phyloP scores from a whole-genome alignment of 2,329 filamentous ascomycete species.

The Sclerotinia trifoliorum region DNA sequence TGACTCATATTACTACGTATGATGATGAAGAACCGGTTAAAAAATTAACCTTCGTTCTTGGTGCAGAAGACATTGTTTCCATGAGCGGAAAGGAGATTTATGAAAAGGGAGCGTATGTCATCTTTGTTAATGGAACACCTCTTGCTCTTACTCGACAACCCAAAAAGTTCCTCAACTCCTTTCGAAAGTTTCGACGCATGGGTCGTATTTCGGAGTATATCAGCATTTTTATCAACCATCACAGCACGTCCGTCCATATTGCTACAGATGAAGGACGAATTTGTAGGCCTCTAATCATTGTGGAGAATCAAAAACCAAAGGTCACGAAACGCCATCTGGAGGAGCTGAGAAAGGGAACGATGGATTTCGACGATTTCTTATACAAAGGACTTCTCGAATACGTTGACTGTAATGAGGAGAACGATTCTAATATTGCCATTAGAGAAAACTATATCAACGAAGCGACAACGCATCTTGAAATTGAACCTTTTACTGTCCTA shows the following conservation, averaged over 20 bases:
- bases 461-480: constrained; percentile 90
- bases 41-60: constrained; percentile 81
- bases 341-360: constrained; percentile 76
- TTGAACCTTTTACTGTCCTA: constrained; percentile 95
- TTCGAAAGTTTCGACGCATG: constrained; percentile 82
- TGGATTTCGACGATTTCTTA: constrained; percentile 92
- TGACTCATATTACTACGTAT: constrained; percentile 98
- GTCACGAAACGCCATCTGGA: constrained; percentile 77
- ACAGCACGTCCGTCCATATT: constrained; percentile 88
- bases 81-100: constrained; percentile 87
- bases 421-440: constrained; percentile 89
- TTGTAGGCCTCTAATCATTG: constrained; percentile 92
- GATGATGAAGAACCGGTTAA: constrained; percentile 89
- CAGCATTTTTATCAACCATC: constrained; percentile 92
- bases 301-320: constrained; percentile 81
- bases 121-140: constrained; percentile 94
- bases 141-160: constrained; percentile 83
- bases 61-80: constrained; percentile 77
- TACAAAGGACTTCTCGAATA: constrained; percentile 91
- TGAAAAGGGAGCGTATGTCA: constrained; percentile 76
- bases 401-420: constrained; percentile 96
- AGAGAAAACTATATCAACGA: constrained; percentile 81
- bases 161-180: constrained; percentile 79
- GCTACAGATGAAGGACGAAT: constrained; percentile 97
- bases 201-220: constrained; percentile 95